phyloP scores from a whole-genome alignment of 2,329 filamentous ascomycete genomes.

The Colletotrichum sojae region DNA sequence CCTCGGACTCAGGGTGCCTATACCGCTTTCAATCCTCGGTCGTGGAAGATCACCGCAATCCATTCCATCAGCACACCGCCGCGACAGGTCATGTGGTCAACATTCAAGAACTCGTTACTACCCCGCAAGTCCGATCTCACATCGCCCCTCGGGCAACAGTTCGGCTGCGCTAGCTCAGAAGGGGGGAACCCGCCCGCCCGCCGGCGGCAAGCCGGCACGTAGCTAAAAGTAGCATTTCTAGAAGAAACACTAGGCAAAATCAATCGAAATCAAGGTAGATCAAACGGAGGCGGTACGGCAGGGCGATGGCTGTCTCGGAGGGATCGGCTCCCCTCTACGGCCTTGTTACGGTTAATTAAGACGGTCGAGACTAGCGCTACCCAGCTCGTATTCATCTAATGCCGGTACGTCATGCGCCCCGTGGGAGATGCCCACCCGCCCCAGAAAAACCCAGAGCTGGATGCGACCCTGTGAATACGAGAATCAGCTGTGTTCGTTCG shows the following conservation, averaged over 20 bases:
- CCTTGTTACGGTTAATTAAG: constrained; percentile 25
- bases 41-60: neutral
- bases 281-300: constrained; percentile 22
- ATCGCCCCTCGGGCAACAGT: neutral
- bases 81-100: neutral
- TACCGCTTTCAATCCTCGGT: constrained; percentile 1
- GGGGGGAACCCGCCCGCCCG: neutral
- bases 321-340: constrained; percentile 14
- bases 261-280: constrained; percentile 21
- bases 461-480: constrained; percentile 39
- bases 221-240: constrained; percentile 18
- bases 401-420: constrained; percentile 32
- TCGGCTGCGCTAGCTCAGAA: neutral
- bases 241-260: constrained; percentile 22
- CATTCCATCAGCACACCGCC: neutral
- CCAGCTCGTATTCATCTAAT: constrained; percentile 31
- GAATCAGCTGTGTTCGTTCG: neutral
- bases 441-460: constrained; percentile 19
- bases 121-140: neutral
- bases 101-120: neutral
- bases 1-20: neutral
- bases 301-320: constrained; percentile 13
- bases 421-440: constrained; percentile 20
- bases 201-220: neutral
- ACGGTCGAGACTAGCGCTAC: constrained; percentile 6